Conservation (phyloP, 1,284 basidiomycete genomes). For the Ceratobasidium sp. region DNA sequence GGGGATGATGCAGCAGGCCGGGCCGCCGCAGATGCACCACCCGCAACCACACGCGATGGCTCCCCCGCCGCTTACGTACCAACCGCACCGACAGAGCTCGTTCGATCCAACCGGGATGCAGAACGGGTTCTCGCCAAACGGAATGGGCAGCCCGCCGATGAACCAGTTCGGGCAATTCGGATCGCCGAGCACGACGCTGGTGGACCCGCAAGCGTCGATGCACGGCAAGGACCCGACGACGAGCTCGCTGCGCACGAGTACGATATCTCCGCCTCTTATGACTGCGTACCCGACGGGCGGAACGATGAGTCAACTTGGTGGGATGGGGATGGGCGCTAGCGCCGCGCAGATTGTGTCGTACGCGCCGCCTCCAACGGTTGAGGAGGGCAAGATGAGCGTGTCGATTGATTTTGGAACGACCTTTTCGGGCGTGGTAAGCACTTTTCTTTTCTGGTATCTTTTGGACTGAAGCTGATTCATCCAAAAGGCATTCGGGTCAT, state of each 20-base stretch:
- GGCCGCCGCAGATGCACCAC: constrained; percentile 23
- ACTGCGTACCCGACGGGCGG: constrained; percentile 1
- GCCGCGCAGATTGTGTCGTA: not conserved
- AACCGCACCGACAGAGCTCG: constrained; percentile 32
- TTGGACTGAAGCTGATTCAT: not conserved
- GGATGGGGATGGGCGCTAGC: constrained; percentile 13
- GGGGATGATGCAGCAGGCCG: constrained; percentile 16
- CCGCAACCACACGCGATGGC: constrained; percentile 19
- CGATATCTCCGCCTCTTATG: constrained; percentile 18
- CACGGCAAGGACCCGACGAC: constrained; percentile 27
- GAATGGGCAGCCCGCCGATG: constrained; percentile 19
- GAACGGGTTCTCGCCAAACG: not conserved
- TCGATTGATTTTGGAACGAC: constrained; percentile 89
- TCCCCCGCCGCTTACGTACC: constrained; percentile 8
- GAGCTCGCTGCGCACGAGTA: constrained; percentile 31
- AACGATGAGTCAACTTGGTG: constrained; percentile 4
- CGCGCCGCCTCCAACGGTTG: constrained; percentile 26
- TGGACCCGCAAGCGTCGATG: constrained; percentile 13
- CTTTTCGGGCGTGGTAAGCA: constrained; percentile 82
- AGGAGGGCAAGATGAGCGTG: constrained; percentile 69
- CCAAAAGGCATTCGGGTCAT: constrained; percentile 75
- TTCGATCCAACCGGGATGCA: constrained; percentile 4
- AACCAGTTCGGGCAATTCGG: constrained; percentile 36
- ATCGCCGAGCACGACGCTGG: constrained; percentile 20
- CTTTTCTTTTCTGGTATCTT: not conserved